Percentiles rank a stretch among this genome's conserved stretches.
phyloP scores from a whole-genome alignment of 768 basidiomycete species.

The Daedaleopsis nitida region DNA sequence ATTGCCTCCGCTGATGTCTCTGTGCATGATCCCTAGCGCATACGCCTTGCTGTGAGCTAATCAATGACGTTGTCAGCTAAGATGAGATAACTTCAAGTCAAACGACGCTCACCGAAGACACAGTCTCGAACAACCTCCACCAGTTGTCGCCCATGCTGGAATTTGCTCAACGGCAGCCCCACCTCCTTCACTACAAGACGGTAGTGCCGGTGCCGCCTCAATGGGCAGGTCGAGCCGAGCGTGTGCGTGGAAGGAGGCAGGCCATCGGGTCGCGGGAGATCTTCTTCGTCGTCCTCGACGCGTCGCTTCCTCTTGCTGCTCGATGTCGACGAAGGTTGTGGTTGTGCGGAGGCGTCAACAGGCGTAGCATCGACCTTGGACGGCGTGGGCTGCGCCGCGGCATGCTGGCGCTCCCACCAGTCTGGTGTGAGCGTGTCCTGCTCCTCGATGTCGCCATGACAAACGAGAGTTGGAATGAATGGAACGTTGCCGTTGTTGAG shows the following conservation, averaged over 20 bases:
- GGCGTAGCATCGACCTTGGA: not conserved
- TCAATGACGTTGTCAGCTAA: no score
- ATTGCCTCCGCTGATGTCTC: constrained; percentile 15
- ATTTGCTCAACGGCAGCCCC: not conserved
- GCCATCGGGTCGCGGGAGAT: not conserved
- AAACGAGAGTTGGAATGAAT: not conserved
- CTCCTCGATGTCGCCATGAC: not conserved
- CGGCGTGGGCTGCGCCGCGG: not conserved
- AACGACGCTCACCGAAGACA: not conserved
- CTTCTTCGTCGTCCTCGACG: not conserved
- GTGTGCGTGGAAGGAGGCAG: not conserved
- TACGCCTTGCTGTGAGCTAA: not conserved
- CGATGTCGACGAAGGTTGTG: not conserved
- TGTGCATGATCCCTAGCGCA: not conserved
- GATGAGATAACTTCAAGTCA: no score
- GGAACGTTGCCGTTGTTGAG: not conserved
- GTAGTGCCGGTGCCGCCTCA: not conserved
- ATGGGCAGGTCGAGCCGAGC: not conserved
- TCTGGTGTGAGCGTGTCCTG: not conserved
- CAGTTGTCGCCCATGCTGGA: not conserved
- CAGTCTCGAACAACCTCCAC: not conserved
- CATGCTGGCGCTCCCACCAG: not conserved
- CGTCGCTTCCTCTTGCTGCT: not conserved
- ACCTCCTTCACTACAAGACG: constrained; percentile 9
- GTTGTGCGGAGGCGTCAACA: not conserved